Base-by-base conservation (phyloP, 73 alveolate genomes). In the Paramecium tetraurelia region DNA sequence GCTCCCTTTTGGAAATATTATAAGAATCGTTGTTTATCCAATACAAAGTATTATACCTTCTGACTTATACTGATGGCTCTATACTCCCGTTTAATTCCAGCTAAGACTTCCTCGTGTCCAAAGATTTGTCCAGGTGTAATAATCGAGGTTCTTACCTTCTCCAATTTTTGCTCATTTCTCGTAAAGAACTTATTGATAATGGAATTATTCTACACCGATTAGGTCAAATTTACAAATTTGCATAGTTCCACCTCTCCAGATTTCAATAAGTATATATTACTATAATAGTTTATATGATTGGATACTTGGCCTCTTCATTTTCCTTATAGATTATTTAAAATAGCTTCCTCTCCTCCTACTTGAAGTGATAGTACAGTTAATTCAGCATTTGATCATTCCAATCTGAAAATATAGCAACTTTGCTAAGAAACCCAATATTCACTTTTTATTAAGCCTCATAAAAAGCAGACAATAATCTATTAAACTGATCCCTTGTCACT, bases 401-500 rank as follows among this genome's bases (percentile, higher is more conserved):
- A 6, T 80, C 90, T 10, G 46, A 31, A 35, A 80, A 80, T 43
- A 80, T 43, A 4, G 75, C 46, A 10, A 80, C 57, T 24, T 80
- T 80, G 5, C 57, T 31, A 2, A 80, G 29, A 46, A 80, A 80
- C n/a, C 57, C 57, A 10, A 80, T 27, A 80, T 80, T 80, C 11
- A 44, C 11, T 24, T 41, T 31, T 46, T 80, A 80, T 31, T 31
- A 22, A n/a, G 57, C 48, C 16, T 80, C 70, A 22, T 80, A 80
- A 48, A 20, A 80, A 0, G 50, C 90, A 24, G 76, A 41, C 24
- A 93, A 40, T 77, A 98, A 70, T 59, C 95, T 94, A 86, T 85
- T 93, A 93, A 95, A 98, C 63, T 92, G 90, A n/a, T 85, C 94
- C 50, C 95, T 89, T 43, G 95, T 92, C 43, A 98, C 95, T 57